Evolutionary conservation across 1,284 basidiomycete species (phyloP).

Genomic region (Ceratobasidium sp.): DNA sequence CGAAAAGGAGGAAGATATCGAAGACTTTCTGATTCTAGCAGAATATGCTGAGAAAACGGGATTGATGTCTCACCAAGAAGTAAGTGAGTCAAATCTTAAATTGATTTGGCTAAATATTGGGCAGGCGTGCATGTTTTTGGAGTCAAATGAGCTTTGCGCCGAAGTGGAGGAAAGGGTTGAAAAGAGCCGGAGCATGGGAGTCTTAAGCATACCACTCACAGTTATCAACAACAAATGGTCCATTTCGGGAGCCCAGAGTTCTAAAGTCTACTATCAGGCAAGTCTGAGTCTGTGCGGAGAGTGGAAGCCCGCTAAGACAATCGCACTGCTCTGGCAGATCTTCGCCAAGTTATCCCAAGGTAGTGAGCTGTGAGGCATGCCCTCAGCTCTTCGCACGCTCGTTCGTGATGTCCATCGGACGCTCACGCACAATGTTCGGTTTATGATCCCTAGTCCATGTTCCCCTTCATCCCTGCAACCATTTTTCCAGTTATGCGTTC

Average conservation of each 20-base stretch:
- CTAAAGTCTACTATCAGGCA: slow-evolving; percentile 76
- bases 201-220: slow-evolving; percentile 80
- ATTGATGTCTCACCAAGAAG: slow-evolving; percentile 69
- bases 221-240: slow-evolving; percentile 83
- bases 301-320: neutral
- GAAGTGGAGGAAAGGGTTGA: slow-evolving; percentile 74
- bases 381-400: no score
- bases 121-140: slow-evolving; percentile 62
- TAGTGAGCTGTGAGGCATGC: neutral
- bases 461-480: no score
- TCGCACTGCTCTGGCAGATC: neutral
- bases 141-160: slow-evolving; percentile 68
- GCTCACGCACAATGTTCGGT: no score
- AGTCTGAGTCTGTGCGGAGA: slow-evolving; percentile 41
- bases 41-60: slow-evolving; percentile 65
- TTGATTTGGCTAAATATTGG: neutral
- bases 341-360: slow-evolving; percentile 20
- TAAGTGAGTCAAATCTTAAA: slow-evolving; percentile 47
- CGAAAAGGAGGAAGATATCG: slow-evolving; percentile 71
- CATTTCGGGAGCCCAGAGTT: slow-evolving; percentile 73
- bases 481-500: no score
- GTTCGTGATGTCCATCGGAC: no score
- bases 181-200: slow-evolving; percentile 71
- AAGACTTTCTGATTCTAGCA: slow-evolving; percentile 64
- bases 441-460: no score